phyloP scores from a whole-genome alignment of 306 rosid genomes.

The Dryas drummondii region DNA sequence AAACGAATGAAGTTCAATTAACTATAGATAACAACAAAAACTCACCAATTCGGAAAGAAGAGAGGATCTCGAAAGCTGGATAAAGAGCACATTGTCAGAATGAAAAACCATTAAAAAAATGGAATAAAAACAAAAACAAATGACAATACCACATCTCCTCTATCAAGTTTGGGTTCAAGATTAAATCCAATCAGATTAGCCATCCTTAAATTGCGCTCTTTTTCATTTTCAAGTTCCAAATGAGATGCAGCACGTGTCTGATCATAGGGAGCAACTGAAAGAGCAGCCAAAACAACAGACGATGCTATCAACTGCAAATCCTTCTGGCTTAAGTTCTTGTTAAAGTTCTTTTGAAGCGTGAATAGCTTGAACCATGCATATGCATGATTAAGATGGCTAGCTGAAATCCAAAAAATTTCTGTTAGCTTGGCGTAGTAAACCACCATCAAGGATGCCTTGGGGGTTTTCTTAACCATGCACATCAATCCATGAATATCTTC shows the following conservation, averaged over 20 bases:
- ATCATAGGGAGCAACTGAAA: conserved; percentile 82
- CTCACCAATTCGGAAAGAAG: conserved; percentile 94
- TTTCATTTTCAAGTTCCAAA: conserved; percentile 83
- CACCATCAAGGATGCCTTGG: conserved; percentile 92
- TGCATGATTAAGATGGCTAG: conserved; percentile 89
- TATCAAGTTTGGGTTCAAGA: conserved; percentile 78
- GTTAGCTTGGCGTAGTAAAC: conserved; percentile 92
- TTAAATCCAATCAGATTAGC: conserved; percentile 87
- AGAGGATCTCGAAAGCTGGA: conserved; percentile 80
- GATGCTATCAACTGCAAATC: conserved; percentile 95
- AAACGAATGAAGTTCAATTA: neutral
- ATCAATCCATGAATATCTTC: conserved; percentile 96
- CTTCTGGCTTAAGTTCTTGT: conserved; percentile 92
- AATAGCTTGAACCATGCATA: conserved; percentile 97
- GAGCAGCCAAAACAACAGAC: conserved; percentile 95
- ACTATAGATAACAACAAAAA: neutral
- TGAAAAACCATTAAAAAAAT: neutral
- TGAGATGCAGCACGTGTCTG: conserved; percentile 71
- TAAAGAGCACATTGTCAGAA: conserved; percentile 25
- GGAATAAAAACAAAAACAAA: conserved; percentile 8
- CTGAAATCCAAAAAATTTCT: conserved; percentile 84
- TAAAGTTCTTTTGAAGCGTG: conserved; percentile 80
- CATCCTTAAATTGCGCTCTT: conserved; percentile 87
- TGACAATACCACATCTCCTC: conserved; percentile 80
- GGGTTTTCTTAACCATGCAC: conserved; percentile 97